These are phyloP conservation scores for Grosmannia serpens DNA, from an alignment of 2,329 filamentous ascomycete genomes.

Conservation along the genomic window DNA sequence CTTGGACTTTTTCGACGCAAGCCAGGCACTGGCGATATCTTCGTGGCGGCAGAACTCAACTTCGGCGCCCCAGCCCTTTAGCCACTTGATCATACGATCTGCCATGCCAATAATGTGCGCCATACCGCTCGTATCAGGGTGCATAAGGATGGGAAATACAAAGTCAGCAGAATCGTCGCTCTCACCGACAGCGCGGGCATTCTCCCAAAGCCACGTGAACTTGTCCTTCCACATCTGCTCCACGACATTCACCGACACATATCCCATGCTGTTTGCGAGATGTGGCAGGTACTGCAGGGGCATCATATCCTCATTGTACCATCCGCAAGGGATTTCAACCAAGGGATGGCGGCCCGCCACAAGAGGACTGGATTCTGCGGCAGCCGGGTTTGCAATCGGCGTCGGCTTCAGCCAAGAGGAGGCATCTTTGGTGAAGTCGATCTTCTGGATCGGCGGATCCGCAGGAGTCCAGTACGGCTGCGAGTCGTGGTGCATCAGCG, in stretches of 20 bases:
- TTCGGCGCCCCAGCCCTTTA: constrained; percentile 30
- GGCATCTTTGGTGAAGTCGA: constrained; percentile 51
- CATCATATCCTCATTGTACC: constrained; percentile 53
- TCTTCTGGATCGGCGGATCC: constrained; percentile 27
- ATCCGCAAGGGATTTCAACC: constrained; percentile 52
- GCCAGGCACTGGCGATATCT: constrained; percentile 29
- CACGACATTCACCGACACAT: constrained; percentile 37
- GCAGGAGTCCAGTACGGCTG: constrained; percentile 54
- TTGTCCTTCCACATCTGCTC: constrained; percentile 56
- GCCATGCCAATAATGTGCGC: constrained; percentile 43
- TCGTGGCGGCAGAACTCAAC: constrained; percentile 34
- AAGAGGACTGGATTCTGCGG: constrained; percentile 25
- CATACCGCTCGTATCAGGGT: constrained; percentile 54
- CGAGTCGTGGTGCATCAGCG: constrained; percentile 54
- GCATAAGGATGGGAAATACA: constrained; percentile 65
- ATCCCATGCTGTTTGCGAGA: constrained; percentile 51
- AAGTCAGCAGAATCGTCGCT: constrained; percentile 32
- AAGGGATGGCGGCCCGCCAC: constrained; percentile 30
- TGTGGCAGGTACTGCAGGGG: constrained; percentile 61
- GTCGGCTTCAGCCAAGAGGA: constrained; percentile 54
- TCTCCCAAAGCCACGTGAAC: constrained; percentile 41
- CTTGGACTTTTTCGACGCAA: constrained; percentile 8
- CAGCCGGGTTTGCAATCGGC: constrained; percentile 43
- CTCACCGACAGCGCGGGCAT: constrained; percentile 16
- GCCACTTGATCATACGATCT: constrained; percentile 36